These are phyloP conservation scores for Durotheca rogersii DNA, from an alignment of 495 filamentous ascomycete genomes.

Conservation along the genomic window DNA sequence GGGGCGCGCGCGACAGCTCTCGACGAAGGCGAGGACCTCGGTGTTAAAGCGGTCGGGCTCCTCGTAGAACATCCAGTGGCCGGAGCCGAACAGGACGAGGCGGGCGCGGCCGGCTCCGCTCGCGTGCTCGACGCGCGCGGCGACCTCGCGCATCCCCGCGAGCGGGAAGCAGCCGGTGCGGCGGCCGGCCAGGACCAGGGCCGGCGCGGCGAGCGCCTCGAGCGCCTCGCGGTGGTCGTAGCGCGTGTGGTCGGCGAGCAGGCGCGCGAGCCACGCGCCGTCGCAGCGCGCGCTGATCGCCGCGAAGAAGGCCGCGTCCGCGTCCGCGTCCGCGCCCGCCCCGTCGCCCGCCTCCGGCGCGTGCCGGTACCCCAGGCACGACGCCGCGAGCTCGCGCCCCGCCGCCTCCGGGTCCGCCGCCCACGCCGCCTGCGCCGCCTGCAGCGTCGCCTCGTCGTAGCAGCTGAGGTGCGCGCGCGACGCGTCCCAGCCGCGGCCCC, in stretches of 20 bases:
- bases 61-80: constrained; percentile 53
- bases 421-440: constrained; percentile 40
- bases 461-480: constrained; percentile 38
- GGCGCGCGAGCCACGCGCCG: constrained; percentile 41
- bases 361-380: constrained; percentile 45
- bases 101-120: constrained; percentile 21
- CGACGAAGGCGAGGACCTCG: constrained; percentile 40
- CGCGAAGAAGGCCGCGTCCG: constrained; percentile 47
- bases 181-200: constrained; percentile 42
- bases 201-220: constrained; percentile 32
- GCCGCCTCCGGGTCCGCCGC: constrained; percentile 22
- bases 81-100: constrained; percentile 40
- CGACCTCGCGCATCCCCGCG: constrained; percentile 44
- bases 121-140: constrained; percentile 33
- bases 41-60: constrained; percentile 43
- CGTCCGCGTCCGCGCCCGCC: too few species aligned
- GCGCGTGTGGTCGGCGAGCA: constrained; percentile 49
- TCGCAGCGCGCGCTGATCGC: constrained; percentile 40
- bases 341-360: constrained; percentile 20
- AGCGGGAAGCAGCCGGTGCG: constrained; percentile 48
- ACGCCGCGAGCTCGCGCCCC: constrained; percentile 36
- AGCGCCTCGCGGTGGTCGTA: constrained; percentile 51
- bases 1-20: neutral
- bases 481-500: constrained; percentile 28
- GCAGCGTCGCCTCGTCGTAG: constrained; percentile 41